Base-by-base conservation (phyloP, 2,329 filamentous ascomycete genomes). In the Claviceps digitariae region DNA sequence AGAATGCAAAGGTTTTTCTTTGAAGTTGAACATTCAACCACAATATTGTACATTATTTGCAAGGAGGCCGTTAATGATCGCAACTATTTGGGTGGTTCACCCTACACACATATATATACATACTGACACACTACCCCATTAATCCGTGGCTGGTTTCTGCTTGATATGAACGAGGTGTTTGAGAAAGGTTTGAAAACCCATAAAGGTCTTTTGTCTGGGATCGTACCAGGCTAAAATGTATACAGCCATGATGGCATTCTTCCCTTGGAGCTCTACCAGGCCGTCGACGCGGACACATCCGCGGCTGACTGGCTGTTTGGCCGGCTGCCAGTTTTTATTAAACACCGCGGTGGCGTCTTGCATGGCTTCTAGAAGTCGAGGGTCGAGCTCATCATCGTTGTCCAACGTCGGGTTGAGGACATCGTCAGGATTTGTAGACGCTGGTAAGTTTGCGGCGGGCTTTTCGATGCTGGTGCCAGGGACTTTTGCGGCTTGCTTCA, bases 141-240 rank as follows among this genome's bases (percentile, higher is more conserved):
- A 66, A n/a, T 62, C 65, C 31, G 59, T 59, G 2, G 64, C 66
- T 15, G 67, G 67, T 17, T 59, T 59, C 52, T 69, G 68, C 58
- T 71, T 72, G n/a, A 66, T 57, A 54, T 70, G 71, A 54, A 75
- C 59, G 55, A 70, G 38, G 41, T 74, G 69, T 59, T 72, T 71
- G 20, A 77, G 58, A n/a, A 64, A 61, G 47, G 75, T 67, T 45
- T 76, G 61, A 15, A 69, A 63, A 31, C 61, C 61, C 56, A 67
- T 69, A 51, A 71, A 78, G 47, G 66, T 68, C 56, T 71, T 70
- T 43, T 71, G 73, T 62, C 78, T 76, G 1, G 79, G 78, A 60
- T 83, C 72, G 64, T 77, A 83, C 64, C 73, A 79, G 2, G 71
- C 75, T 12, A 65, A 55, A 2, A 78, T 77, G 55, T 80, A 75